Evolutionary conservation across 2,329 filamentous ascomycete species (phyloP).

Genomic region (Teratosphaeria destructans): DNA sequence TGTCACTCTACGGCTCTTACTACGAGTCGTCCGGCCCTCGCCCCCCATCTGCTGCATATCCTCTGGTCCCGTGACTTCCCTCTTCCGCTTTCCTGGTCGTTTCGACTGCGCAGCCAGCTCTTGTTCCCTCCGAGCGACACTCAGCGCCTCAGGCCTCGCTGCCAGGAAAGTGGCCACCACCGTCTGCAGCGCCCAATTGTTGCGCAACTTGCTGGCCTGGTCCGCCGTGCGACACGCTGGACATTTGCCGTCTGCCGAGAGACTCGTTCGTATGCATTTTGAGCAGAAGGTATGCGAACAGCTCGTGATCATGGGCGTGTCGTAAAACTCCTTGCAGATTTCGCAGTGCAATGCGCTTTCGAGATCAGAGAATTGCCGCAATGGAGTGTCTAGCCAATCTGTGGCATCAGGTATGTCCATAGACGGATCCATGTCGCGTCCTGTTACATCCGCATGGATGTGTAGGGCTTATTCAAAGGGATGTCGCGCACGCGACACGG

Average conservation of each 20-base stretch:
- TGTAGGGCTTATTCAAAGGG: constrained; percentile 14
- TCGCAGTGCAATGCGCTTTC: constrained; percentile 86
- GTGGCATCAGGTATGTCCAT: constrained; percentile 58
- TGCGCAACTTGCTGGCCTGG: constrained; percentile 73
- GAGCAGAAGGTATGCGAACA: constrained; percentile 97
- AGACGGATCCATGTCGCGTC: constrained; percentile 17
- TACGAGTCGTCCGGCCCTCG: constrained; percentile 27
- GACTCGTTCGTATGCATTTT: constrained; percentile 78
- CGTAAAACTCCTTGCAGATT: constrained; percentile 96
- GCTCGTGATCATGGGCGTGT: constrained; percentile 86
- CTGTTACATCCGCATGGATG: constrained; percentile 15
- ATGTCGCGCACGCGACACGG: not conserved
- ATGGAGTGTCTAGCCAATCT: constrained; percentile 66
- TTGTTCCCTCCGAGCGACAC: constrained; percentile 43
- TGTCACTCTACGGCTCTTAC: constrained; percentile 25
- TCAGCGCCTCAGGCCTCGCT: constrained; percentile 52
- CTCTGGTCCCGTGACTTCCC: constrained; percentile 24
- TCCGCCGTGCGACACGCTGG: constrained; percentile 70
- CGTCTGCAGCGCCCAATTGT: constrained; percentile 78
- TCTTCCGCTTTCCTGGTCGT: constrained; percentile 43
- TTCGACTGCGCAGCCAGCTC: constrained; percentile 14
- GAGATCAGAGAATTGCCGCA: constrained; percentile 56
- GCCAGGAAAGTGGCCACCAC: constrained; percentile 67
- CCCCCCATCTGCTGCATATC: constrained; percentile 16
- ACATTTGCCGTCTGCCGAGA: constrained; percentile 76